Evolutionary conservation across 2,329 filamentous ascomycete genomes (phyloP), one percentile per base, ranked within the genome.

Genomic region (Drechslera avenae): DNA sequence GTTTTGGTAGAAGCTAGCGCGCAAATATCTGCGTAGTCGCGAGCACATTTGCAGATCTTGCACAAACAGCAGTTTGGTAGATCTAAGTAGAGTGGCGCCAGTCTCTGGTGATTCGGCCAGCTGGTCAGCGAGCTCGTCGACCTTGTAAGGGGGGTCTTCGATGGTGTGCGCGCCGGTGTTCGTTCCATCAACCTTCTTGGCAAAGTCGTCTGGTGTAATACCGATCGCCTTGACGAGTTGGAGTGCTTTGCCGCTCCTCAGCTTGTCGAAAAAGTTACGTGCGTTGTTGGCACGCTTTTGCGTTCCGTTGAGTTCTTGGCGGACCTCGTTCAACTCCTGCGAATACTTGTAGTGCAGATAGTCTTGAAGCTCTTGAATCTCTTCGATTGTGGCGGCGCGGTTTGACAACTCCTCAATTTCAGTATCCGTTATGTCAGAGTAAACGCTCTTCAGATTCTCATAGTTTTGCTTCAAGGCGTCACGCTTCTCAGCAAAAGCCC

Each of bases 331-430:
- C 40, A 97, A 80, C 70, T 96, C 86, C 3, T 86, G 79, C 4
- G 89, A 86, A 65, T 97, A 97, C 67, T 92, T 89, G 74, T 99
- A 99, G 68, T 97, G 91, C 45, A 97, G 79, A 65, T 97, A 97
- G 67, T 99, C 94, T 69, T 97, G 93, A 17, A 99, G 77, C 72
- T 99, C 94, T 70, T 99, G 94, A 14, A 99, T 81, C 70, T 99
- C 94, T 70, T 99, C 94, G 81, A 97, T 92, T 0, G 89, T 93
- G 4, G 85, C 85, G 3, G 92, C 91, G 50, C 86, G 81, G 1
- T 83, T 81, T n/a, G 94, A 83, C 81, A 97, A 87, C 60, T 92
- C 87, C 37, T 93, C 88, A 33, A 97, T 86, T 49, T 90, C 86
- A 1, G 79, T 69, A 67, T 97, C 94, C 18, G 85, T 76, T 16